Evolutionary conservation across 73 alveolate genomes (phyloP).

Genomic region (Paramecium pentaurelia): DNA sequence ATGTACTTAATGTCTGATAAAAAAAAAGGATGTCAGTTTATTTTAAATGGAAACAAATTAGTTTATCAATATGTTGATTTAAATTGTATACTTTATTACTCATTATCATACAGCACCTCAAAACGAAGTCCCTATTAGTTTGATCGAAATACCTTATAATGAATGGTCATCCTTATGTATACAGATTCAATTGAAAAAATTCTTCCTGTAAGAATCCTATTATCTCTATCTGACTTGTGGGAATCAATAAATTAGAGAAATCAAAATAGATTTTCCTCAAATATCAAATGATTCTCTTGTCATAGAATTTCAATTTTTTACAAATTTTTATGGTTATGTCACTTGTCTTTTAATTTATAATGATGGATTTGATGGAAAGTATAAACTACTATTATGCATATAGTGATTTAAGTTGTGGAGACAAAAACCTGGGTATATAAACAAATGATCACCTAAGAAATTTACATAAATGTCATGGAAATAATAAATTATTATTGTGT

Average conservation of each 20-base stretch:
- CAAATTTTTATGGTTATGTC: constrained; percentile 2
- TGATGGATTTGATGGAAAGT: constrained; percentile 51
- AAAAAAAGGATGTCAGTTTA: constrained; percentile 2
- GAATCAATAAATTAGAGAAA: constrained; percentile 5
- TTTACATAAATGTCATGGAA: background rate
- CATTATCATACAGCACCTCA: background rate
- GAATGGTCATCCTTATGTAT: background rate
- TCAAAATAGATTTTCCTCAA: constrained; percentile 18
- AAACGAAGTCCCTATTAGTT: background rate
- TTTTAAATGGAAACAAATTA: background rate
- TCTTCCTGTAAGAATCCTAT: background rate
- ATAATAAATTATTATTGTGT: background rate
- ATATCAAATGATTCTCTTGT: background rate
- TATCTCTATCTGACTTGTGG: background rate
- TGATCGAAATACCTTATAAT: background rate
- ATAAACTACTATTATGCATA: background rate
- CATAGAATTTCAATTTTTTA: background rate
- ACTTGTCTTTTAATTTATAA: background rate
- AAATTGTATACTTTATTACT: background rate
- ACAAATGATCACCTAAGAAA: constrained; percentile 16
- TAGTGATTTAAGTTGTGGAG: constrained; percentile 25
- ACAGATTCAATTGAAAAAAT: background rate
- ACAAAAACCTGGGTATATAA: background rate
- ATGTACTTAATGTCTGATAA: constrained; percentile 26
- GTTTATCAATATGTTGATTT: constrained; percentile 4